A percentile compares a stretch with the other conserved stretches of the same genome.
Evolutionary conservation across 2,329 filamentous ascomycete genomes (phyloP).

Genomic region (Colletotrichum cordylinicola): DNA sequence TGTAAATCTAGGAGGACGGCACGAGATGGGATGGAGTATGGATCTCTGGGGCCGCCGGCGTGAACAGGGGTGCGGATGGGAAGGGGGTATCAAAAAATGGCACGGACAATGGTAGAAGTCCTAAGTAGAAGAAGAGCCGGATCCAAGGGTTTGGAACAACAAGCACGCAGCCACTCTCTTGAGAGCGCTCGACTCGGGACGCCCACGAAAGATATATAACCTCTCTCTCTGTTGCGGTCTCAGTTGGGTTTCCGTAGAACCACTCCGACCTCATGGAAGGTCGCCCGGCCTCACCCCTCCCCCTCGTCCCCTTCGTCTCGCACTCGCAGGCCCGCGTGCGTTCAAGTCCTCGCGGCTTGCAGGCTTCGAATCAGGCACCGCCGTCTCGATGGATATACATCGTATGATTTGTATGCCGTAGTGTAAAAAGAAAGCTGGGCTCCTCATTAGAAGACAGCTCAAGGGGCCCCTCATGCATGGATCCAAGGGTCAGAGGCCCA

Average conservation of each 20-base stretch:
- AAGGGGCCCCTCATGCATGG: conserved; percentile 1
- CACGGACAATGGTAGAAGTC: background rate
- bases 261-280: background rate
- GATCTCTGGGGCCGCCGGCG: background rate
- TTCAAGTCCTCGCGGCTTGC: background rate
- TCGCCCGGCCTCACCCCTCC: background rate
- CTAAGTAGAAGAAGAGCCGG: background rate
- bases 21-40: background rate
- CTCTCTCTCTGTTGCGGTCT: background rate
- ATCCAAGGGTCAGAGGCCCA: background rate
- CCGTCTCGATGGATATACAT: conserved; percentile 12
- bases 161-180: background rate
- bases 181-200: background rate
- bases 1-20: background rate
- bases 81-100: conserved; percentile 2
- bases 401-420: conserved; percentile 18
- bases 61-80: background rate
- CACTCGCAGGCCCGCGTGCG: background rate
- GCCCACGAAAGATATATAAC: conserved; percentile 13
- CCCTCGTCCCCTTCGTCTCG: background rate
- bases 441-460: conserved; percentile 3
- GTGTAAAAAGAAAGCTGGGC: conserved; percentile 10
- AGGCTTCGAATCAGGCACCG: background rate
- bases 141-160: background rate
- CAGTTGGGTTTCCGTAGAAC: background rate